These are phyloP conservation scores for Nemania sp. DNA, from an alignment of 2,329 filamentous ascomycete genomes.

Conservation along the genomic window DNA sequence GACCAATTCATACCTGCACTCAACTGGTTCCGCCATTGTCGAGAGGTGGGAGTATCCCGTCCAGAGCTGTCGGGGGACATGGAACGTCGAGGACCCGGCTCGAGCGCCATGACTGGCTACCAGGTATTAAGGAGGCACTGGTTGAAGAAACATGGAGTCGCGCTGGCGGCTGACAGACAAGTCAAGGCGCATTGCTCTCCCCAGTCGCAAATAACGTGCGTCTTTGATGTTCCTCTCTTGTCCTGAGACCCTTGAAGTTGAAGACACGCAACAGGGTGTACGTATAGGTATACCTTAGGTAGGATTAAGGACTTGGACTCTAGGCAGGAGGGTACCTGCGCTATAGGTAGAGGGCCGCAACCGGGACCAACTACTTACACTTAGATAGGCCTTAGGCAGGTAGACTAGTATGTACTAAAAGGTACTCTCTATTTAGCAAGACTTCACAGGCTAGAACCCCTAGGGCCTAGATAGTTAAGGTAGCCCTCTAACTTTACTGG, in stretches of 20 bases:
- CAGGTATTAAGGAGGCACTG: conserved; percentile 46
- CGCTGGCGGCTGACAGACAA: conserved; percentile 36
- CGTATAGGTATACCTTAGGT: no score
- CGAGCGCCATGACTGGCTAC: conserved; percentile 69
- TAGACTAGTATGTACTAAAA: background rate
- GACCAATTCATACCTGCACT: conserved; percentile 74
- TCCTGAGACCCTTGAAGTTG: conserved; percentile 15
- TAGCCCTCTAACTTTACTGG: background rate
- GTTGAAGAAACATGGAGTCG: conserved; percentile 46
- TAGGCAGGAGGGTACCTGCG: background rate
- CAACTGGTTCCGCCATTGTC: conserved; percentile 81
- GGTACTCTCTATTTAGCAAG: background rate
- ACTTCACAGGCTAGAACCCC: background rate
- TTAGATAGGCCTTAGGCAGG: background rate
- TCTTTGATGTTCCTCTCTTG: conserved; percentile 28
- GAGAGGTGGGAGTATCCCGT: conserved; percentile 78
- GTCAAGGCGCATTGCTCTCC: conserved; percentile 48
- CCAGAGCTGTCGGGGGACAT: conserved; percentile 86
- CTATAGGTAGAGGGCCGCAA: background rate
- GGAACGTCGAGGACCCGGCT: conserved; percentile 68
- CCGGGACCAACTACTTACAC: conserved; percentile 5
- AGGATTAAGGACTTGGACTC: no score
- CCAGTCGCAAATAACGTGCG: conserved; percentile 39
- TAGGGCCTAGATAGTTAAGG: no score
- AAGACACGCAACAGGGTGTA: conserved; percentile 39